Base-by-base conservation (phyloP, 768 basidiomycete genomes). In the Grammothele lineata region DNA sequence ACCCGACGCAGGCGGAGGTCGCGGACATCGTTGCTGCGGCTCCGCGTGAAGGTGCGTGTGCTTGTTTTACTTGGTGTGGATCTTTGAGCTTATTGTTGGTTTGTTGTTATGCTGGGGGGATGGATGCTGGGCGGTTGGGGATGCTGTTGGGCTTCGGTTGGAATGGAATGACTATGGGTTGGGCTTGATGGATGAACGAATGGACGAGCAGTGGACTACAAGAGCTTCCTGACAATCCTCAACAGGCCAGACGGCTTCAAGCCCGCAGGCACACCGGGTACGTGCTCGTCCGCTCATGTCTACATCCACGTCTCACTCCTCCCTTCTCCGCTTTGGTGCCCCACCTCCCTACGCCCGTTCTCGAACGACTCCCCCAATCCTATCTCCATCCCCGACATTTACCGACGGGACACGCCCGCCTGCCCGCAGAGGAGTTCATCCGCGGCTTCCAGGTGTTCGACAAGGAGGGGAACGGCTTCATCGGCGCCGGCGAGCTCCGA, bases 381-480 rank as follows among this genome's bases (percentile, higher is more conserved):
- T n/a, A n/a, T n/a, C n/a, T n/a, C n/a, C n/a, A n/a, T n/a, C n/a
- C n/a, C n/a, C n/a, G n/a, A n/a, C n/a, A n/a, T n/a, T n/a, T n/a
- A n/a, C n/a, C n/a, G n/a, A n/a, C n/a, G n/a, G n/a, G n/a, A n/a
- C n/a, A n/a, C n/a, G n/a, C n/a, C n/a, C n/a, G n/a, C n/a, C n/a
- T n/a, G n/a, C n/a, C n/a, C n/a, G 27, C 63, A 95, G 95, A 97
- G 76, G 96, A 99, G 63, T 99, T 99, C 72, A 92, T 97, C 61
- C 92, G 96, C 40, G 96, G 94, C 8, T 99, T 99, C 78, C 94
- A 97, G 59, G 95, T 98, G 10, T 98, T 99, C 57, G 95, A 98
- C 70, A 94, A 93, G 70, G 90, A 92, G 57, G 89, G 89, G 24
- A 92, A 92, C 58, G 92, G 92, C 1, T 88, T 83, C 70, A 92